Conservation (phyloP, 768 basidiomycete genomes). For the Amanita fuliginea region DNA sequence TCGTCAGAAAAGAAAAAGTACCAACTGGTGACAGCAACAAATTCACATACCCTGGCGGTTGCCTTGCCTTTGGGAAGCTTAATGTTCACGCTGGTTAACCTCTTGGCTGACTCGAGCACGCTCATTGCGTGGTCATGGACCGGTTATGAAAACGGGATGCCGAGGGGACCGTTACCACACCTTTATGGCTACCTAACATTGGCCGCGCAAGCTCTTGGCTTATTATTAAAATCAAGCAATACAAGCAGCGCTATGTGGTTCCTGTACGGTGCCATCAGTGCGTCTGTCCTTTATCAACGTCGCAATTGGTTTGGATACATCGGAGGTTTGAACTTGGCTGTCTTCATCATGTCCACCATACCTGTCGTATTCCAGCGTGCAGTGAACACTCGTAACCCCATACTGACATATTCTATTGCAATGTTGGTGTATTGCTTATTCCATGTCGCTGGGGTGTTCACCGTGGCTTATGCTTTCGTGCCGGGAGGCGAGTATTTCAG, state of each 20-base stretch:
- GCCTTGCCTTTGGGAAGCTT: conserved; percentile 57
- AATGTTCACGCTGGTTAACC: conserved; percentile 61
- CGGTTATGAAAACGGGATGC: conserved; percentile 53
- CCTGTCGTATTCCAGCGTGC: conserved; percentile 43
- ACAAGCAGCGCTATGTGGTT: conserved; percentile 43
- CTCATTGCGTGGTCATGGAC: conserved; percentile 86
- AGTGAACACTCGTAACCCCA: conserved; percentile 28
- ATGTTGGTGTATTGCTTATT: conserved; percentile 53
- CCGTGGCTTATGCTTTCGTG: conserved; percentile 86
- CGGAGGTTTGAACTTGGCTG: conserved; percentile 51
- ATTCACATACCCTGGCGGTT: conserved; percentile 15
- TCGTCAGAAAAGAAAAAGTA: background rate
- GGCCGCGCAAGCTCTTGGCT: conserved; percentile 46
- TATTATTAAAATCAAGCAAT: conserved; percentile 27
- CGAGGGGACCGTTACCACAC: conserved; percentile 64
- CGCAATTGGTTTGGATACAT: conserved; percentile 61
- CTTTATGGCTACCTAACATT: conserved; percentile 62
- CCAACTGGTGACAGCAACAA: conserved; percentile 7
- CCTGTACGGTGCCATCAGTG: conserved; percentile 36
- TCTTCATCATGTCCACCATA: conserved; percentile 55
- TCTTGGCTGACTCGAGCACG: conserved; percentile 67
- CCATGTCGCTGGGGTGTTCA: conserved; percentile 64
- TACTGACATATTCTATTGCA: conserved; percentile 41
- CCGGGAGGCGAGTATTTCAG: conserved; percentile 67
- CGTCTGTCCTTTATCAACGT: conserved; percentile 46